Base-by-base conservation (phyloP, 1,284 basidiomycete species). In the Malassezia globosa region DNA sequence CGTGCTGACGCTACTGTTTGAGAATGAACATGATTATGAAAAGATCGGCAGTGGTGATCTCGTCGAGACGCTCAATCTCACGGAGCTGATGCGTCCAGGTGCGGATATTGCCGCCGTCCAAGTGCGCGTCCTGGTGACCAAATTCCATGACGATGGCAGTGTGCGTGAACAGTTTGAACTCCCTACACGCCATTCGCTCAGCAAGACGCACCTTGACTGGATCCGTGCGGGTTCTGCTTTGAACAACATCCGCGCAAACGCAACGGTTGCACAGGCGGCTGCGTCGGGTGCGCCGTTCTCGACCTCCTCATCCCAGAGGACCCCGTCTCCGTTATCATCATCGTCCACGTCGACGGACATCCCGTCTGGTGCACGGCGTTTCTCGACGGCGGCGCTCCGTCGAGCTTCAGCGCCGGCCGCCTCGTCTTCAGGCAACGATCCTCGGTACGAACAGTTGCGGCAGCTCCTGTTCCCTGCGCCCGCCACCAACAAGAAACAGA, bases 191-290 rank as follows among this genome's bases (percentile, higher is more conserved):
- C 68, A 69, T 55, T 57, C 62, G 37, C 46, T 69, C 35, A 56
- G 52, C 34, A 44, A 52, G 16, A 62, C 66, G 31, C 68, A 69
- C 37, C 48, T 71, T 21, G 59, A 59, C 21, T 71, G 68, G 68
- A 69, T 71, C 41, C 63, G 66, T 7, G 63, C 65, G 8, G 68
- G 68, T 10, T 68, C 65, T 31, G 68, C 68, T 25, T 53, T 71
- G 40, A 71, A 71, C 54, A 33, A 63, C 37, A 71, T 69, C 31
- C 56, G 61, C 14, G 68, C 66, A 10, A 31, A 44, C 21, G 45
- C 51, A 1, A 2, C 29, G 3, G 11, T 11, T 16, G 2, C 29
- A 16, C 29, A 11, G 2, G 36, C 43, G 5, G 19, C 39, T 13
- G 19, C 22, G 18, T 25, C 54, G 2, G 35, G 35, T 4, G 14